Percentiles rank a stretch among this genome's conserved stretches.
phyloP scores from a whole-genome alignment of 768 basidiomycete genomes.

The Sporobolomyces pararoseus region DNA sequence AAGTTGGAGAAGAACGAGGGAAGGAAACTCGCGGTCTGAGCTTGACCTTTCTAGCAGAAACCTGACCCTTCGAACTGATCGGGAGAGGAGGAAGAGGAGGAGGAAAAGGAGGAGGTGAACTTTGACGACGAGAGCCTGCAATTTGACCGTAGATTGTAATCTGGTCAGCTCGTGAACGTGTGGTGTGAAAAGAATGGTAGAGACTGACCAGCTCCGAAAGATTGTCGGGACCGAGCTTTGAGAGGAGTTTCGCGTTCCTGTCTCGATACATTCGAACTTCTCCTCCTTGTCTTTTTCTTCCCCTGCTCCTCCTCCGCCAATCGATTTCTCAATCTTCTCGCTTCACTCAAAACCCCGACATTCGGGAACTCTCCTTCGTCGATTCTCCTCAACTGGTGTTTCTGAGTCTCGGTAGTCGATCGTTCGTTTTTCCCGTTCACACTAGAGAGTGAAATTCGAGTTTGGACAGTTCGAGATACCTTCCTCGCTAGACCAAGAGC shows the following conservation, averaged over 20 bases:
- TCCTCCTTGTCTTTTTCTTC: background rate
- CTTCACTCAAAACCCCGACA: background rate
- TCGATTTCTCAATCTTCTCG: background rate
- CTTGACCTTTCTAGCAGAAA: background rate
- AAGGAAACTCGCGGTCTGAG: background rate
- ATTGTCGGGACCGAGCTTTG: too few species aligned
- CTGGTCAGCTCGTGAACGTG: too few species aligned
- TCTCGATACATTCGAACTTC: background rate
- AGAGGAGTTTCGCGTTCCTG: background rate
- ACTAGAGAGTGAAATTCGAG: too few species aligned
- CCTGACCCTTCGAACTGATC: too few species aligned
- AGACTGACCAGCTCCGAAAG: too few species aligned
- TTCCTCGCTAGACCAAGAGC: background rate
- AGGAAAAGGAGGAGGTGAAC: background rate
- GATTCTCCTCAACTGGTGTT: background rate
- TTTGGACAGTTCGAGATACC: background rate
- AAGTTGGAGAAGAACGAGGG: background rate
- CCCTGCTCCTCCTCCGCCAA: background rate
- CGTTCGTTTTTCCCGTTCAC: too few species aligned
- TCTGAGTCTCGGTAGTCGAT: too few species aligned
- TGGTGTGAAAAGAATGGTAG: too few species aligned
- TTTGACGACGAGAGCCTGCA: background rate
- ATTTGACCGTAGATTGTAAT: background rate
- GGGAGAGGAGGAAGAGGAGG: background rate
- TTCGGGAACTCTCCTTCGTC: conserved; percentile 2